Evolutionary conservation across 306 rosid species (phyloP).

Genomic region (Acacia confusa): DNA sequence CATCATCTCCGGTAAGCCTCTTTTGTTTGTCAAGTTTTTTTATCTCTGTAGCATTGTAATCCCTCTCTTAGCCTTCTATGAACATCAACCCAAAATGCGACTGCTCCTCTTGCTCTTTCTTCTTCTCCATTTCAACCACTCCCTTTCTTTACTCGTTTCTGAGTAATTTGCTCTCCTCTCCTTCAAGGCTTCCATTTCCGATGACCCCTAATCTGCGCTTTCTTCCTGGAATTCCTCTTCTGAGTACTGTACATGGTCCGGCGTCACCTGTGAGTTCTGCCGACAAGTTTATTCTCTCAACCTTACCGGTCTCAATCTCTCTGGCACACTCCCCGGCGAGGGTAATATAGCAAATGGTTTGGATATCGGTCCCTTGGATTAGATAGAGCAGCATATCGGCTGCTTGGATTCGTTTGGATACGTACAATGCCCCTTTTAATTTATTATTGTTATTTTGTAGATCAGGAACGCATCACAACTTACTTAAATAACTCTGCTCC

Average conservation of each 20-base stretch:
- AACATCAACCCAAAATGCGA: no score
- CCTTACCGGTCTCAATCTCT: slow-evolving; percentile 57
- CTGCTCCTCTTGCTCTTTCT: no score
- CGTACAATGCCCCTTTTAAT: background rate
- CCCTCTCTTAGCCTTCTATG: no score
- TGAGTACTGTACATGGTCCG: slow-evolving; percentile 60
- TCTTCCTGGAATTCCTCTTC: slow-evolving; percentile 68
- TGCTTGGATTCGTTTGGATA: background rate
- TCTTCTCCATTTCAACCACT: no score
- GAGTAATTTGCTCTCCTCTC: no score
- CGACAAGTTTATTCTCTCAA: slow-evolving; percentile 62
- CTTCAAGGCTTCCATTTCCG: no score
- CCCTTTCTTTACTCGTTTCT: no score
- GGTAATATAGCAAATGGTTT: no score
- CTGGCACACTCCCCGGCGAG: slow-evolving; percentile 64
- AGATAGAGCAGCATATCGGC: background rate
- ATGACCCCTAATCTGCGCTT: slow-evolving; percentile 53
- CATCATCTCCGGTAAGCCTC: no score
- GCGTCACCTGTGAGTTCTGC: slow-evolving; percentile 66
- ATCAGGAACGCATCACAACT: background rate
- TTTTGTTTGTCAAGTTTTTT: no score
- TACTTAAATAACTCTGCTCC: background rate
- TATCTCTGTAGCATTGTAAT: no score
- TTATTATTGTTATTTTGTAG: background rate
- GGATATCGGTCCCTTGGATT: background rate